Evolutionary conservation across 176 grass and related monocot species (phyloP).

Genomic region (Otatea glauca): DNA sequence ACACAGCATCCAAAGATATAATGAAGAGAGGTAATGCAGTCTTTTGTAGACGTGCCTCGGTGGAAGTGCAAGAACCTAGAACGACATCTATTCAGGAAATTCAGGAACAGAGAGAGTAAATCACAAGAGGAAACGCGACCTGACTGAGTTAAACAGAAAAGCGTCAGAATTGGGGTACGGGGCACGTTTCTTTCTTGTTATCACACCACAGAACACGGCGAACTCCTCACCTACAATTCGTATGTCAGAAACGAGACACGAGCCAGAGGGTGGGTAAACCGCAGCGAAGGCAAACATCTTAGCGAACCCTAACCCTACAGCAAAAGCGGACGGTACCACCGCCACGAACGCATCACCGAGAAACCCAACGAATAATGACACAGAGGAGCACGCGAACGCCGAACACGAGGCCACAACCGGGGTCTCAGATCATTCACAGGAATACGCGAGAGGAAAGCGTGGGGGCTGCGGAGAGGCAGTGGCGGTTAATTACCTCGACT

Average conservation of each 20-base stretch:
- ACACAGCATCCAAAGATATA: too few relatives aligned
- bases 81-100: too few relatives aligned
- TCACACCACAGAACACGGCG: neutral
- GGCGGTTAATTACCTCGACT: constrained; percentile 5
- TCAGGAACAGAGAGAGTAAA: neutral
- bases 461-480: neutral
- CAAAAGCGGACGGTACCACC: neutral
- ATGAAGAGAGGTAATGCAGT: too few relatives aligned
- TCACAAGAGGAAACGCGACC: neutral
- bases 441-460: neutral
- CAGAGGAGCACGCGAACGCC: neutral
- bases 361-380: neutral
- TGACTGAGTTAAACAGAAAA: neutral
- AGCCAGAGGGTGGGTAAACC: neutral
- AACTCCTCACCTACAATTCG: neutral
- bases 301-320: neutral
- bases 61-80: too few relatives aligned
- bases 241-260: neutral
- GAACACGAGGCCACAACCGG: neutral
- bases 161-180: neutral
- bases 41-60: too few relatives aligned
- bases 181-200: neutral
- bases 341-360: neutral
- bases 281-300: neutral
- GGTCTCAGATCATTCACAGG: constrained; percentile 13